A percentile compares a stretch with the other conserved stretches of the same genome.
Conservation (phyloP, 2,329 filamentous ascomycete genomes). For the Clonostachys sp. region DNA sequence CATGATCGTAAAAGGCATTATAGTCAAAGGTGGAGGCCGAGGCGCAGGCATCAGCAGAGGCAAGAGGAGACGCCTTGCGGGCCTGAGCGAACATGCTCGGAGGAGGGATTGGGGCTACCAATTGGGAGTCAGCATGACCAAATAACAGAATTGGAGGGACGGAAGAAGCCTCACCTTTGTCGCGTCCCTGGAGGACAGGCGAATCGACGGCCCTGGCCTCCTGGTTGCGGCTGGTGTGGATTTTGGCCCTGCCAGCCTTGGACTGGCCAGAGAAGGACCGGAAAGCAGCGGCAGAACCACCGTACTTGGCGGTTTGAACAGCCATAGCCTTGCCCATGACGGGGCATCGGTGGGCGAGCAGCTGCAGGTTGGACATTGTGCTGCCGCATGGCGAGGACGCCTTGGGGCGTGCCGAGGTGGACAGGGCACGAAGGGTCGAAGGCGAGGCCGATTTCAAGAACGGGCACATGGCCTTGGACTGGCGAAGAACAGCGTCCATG, state of each 20-base stretch:
- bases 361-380: conserved; percentile 95
- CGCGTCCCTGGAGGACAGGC: conserved; percentile 37
- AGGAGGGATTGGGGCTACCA: background rate
- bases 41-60: conserved; percentile 5
- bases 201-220: conserved; percentile 75
- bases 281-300: conserved; percentile 41
- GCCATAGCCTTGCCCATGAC: conserved; percentile 98
- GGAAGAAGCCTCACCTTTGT: conserved; percentile 37
- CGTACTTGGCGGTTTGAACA: conserved; percentile 65
- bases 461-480: conserved; percentile 95
- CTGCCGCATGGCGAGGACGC: conserved; percentile 69
- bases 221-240: conserved; percentile 77
- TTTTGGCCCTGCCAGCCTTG: conserved; percentile 59
- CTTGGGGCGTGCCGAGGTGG: conserved; percentile 54
- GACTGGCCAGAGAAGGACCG: conserved; percentile 45
- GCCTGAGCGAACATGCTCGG: conserved; percentile 11
- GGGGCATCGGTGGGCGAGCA: conserved; percentile 89
- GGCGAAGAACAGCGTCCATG: conserved; percentile 94
- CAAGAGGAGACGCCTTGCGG: conserved; percentile 7
- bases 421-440: conserved; percentile 84
- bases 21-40: conserved; percentile 73
- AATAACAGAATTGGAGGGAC: background rate
- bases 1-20: conserved; percentile 78
- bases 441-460: conserved; percentile 95
- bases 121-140: conserved; percentile 5